phyloP scores from a whole-genome alignment of 106 monocot genomes.

The Ottelia alismoides region DNA sequence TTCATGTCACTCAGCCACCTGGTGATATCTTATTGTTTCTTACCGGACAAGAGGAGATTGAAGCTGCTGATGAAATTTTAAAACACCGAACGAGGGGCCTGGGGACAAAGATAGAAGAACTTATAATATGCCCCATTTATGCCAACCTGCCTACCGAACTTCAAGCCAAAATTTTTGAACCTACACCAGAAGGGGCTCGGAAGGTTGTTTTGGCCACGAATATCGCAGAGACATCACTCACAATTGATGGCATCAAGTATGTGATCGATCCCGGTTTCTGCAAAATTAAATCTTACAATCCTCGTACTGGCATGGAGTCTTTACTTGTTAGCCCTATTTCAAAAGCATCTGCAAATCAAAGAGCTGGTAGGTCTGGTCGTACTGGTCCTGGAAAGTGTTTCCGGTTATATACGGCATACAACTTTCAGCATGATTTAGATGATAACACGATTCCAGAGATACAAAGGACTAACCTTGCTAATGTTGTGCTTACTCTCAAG shows the following conservation, averaged over 20 bases:
- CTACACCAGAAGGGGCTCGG: conserved; percentile 70
- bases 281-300: conserved; percentile 89
- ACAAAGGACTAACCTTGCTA: conserved; percentile 87
- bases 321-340: conserved; percentile 76
- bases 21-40: conserved; percentile 81
- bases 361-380: conserved; percentile 92
- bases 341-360: conserved; percentile 87
- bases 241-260: conserved; percentile 92
- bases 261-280: conserved; percentile 91
- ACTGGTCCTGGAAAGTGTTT: conserved; percentile 95
- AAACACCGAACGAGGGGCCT: conserved; percentile 66
- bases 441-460: conserved; percentile 89
- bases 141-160: conserved; percentile 88
- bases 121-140: conserved; percentile 90
- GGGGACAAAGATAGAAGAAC: conserved; percentile 76
- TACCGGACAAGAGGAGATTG: conserved; percentile 80
- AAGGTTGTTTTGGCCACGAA: conserved; percentile 93
- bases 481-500: conserved; percentile 82
- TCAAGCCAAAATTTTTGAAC: conserved; percentile 83
- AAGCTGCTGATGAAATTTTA: conserved; percentile 69
- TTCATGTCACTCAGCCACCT: conserved; percentile 69
- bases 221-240: conserved; percentile 93
- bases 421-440: conserved; percentile 77
- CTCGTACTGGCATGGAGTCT: conserved; percentile 94
- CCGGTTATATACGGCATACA: conserved; percentile 80